Conservation (phyloP, 192 early-diverging fungal genomes). For the Gigaspora rosea region DNA sequence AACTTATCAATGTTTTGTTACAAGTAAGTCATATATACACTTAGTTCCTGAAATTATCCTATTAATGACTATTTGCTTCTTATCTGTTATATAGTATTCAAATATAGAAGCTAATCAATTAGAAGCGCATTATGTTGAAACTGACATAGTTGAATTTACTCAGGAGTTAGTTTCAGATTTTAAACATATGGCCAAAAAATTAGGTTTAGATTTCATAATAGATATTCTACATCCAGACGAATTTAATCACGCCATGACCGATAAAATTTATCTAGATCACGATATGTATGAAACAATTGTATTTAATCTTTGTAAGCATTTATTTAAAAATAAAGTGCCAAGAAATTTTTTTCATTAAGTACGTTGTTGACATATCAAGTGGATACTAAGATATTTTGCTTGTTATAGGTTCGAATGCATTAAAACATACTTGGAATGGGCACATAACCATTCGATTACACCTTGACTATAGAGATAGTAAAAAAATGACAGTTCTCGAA, state of each 20-base stretch:
- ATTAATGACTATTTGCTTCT: background rate
- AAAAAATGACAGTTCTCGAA: slow-evolving; percentile 16
- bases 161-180: slow-evolving; percentile 54
- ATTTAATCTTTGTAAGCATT: slow-evolving; percentile 14
- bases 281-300: background rate
- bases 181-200: slow-evolving; percentile 35
- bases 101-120: no score
- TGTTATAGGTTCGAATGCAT: no score
- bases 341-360: background rate
- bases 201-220: slow-evolving; percentile 46
- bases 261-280: slow-evolving; percentile 11
- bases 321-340: background rate
- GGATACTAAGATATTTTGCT: no score
- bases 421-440: no score
- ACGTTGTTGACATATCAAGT: no score
- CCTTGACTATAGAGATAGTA: no score
- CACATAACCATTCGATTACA: no score
- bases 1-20: slow-evolving; percentile 49
- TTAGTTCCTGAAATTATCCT: background rate
- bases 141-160: background rate
- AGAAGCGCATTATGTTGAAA: no score
- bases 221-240: slow-evolving; percentile 22
- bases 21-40: slow-evolving; percentile 40
- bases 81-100: background rate
- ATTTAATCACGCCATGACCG: background rate